A percentile compares a stretch with the other conserved stretches of the same genome.
These are phyloP conservation scores for Volvox reticuliferus DNA, from an alignment of 139 green algal species.

Conservation along the genomic window DNA sequence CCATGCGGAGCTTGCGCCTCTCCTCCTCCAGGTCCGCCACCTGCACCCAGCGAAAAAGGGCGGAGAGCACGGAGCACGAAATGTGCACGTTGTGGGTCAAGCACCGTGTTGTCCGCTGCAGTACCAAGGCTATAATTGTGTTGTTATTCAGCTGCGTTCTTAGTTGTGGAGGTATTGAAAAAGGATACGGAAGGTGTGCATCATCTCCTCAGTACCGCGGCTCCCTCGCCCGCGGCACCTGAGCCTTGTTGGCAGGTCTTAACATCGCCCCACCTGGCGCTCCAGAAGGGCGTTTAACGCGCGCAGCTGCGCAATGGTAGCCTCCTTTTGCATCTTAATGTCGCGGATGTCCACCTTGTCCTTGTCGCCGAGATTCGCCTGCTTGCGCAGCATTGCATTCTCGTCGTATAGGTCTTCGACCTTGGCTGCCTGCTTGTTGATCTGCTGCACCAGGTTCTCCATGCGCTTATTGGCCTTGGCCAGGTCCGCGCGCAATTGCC, in stretches of 20 bases:
- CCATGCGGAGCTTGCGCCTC: conserved; percentile 75
- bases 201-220: too few species aligned
- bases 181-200: too few species aligned
- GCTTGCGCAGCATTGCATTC: conserved; percentile 68
- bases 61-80: too few species aligned
- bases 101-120: too few species aligned
- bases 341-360: conserved; percentile 66
- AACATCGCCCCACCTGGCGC: conserved; percentile 59
- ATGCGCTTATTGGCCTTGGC: conserved; percentile 57
- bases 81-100: too few species aligned
- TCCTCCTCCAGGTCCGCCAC: conserved; percentile 84
- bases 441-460: conserved; percentile 52
- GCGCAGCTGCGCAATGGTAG: conserved; percentile 71
- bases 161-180: too few species aligned
- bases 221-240: too few species aligned
- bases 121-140: too few species aligned
- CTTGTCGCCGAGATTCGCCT: conserved; percentile 54
- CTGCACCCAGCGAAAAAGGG: conserved; percentile 36
- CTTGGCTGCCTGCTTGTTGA: conserved; percentile 47
- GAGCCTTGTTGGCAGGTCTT: too few species aligned
- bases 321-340: conserved; percentile 73
- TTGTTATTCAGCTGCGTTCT: too few species aligned
- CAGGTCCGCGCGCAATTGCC: conserved; percentile 67
- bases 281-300: conserved; percentile 75
- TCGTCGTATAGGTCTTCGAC: conserved; percentile 78